Base-by-base conservation (phyloP, 805 yeast genomes). In the Zygoascus tannicola region DNA sequence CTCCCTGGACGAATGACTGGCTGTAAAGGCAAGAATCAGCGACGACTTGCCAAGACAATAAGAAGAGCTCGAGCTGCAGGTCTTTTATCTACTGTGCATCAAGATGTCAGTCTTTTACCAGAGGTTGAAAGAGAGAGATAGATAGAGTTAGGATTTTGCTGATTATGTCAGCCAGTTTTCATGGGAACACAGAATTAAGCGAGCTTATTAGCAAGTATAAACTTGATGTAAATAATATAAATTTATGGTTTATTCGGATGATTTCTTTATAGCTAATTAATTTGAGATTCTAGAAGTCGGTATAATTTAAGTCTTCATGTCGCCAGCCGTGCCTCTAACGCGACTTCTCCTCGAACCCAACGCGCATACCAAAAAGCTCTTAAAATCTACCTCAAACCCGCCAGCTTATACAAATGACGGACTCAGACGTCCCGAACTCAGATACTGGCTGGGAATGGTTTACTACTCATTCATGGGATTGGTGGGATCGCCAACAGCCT, bases 41-140 rank as follows among this genome's bases (percentile, higher is more conserved):
- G 76, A 56, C 70, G 73, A 53, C 64, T 87, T 53, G 70, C 87
- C 1, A 81, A 76, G 54, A 94, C 95, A 15, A 73, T 87, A 38
- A 78, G 83, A 58, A 73, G 95, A 53, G 80, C 88, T 14, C 76
- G 90, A 58, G 78, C 82, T 3, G 78, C 81, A 44, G 97, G 96
- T 0, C 69, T 86, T 48, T 67, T 87, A 59, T 78, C 92, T 35
- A 69, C 79, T 48, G 81, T 80, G n/a, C 87, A 84, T 56, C 76
- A 48, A 42, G 40, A 37, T 23, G 32, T 37, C 21, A 26, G 32
- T 22, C 23, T 23, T 7, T 21, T 37, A 18, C 40, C 40, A 4
- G 22, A 21, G n/a, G 40, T 21, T 12, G 22, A 37, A n/a, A 14
- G 40, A 15, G 30, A 26, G 30, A 26, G 12, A 12, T 26, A 26